Evolutionary conservation across 495 filamentous ascomycete genomes (phyloP).

Genomic region (Trichoderma erinaceum): DNA sequence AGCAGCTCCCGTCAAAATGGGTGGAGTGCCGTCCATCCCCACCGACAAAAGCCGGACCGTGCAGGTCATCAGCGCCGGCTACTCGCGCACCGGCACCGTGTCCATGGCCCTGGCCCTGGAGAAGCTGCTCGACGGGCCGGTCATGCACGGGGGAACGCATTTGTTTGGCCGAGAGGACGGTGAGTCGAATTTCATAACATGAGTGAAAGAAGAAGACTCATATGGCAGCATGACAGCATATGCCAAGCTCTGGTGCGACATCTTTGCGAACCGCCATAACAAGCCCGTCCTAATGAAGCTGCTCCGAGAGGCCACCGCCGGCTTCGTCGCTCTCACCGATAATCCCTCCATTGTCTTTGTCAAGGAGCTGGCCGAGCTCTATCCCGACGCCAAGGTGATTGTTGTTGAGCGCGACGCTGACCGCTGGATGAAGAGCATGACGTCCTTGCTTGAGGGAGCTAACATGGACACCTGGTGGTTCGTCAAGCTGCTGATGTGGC

Average conservation of each 20-base stretch:
- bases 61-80: slow-evolving; percentile 47
- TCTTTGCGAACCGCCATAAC: slow-evolving; percentile 23
- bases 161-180: slow-evolving; percentile 28
- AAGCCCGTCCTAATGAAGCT: slow-evolving; percentile 23
- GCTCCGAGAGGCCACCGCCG: slow-evolving; percentile 25
- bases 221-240: neutral
- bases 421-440: slow-evolving; percentile 15
- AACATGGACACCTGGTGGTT: neutral
- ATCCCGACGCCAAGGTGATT: slow-evolving; percentile 35
- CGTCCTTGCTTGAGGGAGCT: neutral
- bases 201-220: too few species aligned
- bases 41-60: slow-evolving; percentile 29
- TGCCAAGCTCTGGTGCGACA: slow-evolving; percentile 12
- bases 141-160: slow-evolving; percentile 34
- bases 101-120: slow-evolving; percentile 41
- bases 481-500: slow-evolving; percentile 20
- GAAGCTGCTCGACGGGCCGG: slow-evolving; percentile 38
- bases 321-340: slow-evolving; percentile 33
- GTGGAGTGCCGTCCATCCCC: slow-evolving; percentile 29
- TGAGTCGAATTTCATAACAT: neutral
- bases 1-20: slow-evolving; percentile 22
- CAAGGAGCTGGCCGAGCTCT: slow-evolving; percentile 32
- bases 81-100: slow-evolving; percentile 46
- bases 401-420: slow-evolving; percentile 26
- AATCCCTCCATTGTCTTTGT: slow-evolving; percentile 28